Conservation (phyloP, 2,329 filamentous ascomycete genomes). For the Coniochaeta pulveracea region DNA sequence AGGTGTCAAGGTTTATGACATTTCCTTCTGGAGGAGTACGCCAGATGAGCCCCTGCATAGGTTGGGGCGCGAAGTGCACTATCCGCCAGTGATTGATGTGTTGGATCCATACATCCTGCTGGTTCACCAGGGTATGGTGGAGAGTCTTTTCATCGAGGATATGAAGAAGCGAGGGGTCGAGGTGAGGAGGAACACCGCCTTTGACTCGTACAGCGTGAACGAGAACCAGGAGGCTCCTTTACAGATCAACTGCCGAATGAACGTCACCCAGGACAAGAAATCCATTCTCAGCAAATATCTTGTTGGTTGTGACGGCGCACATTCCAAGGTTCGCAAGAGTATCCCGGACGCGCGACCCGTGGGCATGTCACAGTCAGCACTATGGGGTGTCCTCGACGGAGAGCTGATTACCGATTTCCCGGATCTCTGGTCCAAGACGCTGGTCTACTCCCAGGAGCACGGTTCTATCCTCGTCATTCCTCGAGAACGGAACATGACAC, state of each 20-base stretch:
- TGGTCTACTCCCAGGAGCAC: constrained; percentile 53
- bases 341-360: constrained; percentile 47
- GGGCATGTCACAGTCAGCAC: constrained; percentile 38
- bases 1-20: constrained; percentile 62
- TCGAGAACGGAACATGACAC: constrained; percentile 61
- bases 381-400: constrained; percentile 64
- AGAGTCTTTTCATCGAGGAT: constrained; percentile 59
- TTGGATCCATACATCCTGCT: constrained; percentile 45
- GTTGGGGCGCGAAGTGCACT: constrained; percentile 56
- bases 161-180: constrained; percentile 51
- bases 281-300: constrained; percentile 49
- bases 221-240: constrained; percentile 30
- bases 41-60: constrained; percentile 41
- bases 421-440: constrained; percentile 64
- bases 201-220: constrained; percentile 42
- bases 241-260: constrained; percentile 38
- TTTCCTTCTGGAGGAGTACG: constrained; percentile 57
- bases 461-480: constrained; percentile 67
- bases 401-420: constrained; percentile 62
- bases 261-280: constrained; percentile 36
- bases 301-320: constrained; percentile 64
- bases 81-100: constrained; percentile 49
- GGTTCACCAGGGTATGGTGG: constrained; percentile 66
- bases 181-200: constrained; percentile 53
- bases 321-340: constrained; percentile 56